These are phyloP conservation scores for Nothopassalora personata DNA, from an alignment of 2,329 filamentous ascomycete species.

Conservation along the genomic window DNA sequence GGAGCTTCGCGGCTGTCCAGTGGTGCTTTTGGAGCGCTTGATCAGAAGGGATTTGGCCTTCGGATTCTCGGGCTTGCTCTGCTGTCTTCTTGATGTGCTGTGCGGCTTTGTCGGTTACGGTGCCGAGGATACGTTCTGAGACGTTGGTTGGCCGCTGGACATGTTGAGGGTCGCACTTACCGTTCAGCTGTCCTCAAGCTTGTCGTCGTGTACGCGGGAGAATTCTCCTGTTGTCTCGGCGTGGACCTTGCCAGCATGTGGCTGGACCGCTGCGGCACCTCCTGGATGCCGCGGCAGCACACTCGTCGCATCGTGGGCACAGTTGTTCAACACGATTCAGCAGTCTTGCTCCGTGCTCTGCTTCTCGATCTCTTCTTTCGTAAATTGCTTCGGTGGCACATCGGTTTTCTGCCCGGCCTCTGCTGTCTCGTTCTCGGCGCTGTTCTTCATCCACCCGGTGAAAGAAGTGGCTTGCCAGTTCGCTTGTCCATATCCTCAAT, in stretches of 20 bases:
- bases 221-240: slow-evolving; percentile 48
- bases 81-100: slow-evolving; percentile 44
- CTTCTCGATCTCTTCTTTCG: slow-evolving; percentile 50
- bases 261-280: slow-evolving; percentile 45
- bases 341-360: slow-evolving; percentile 46
- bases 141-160: background rate
- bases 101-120: slow-evolving; percentile 46
- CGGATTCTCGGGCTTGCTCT: slow-evolving; percentile 37
- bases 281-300: slow-evolving; percentile 48
- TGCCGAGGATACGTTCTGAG: slow-evolving; percentile 48
- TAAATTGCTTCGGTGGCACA: slow-evolving; percentile 48
- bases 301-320: slow-evolving; percentile 48
- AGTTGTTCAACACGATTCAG: slow-evolving; percentile 51
- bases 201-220: slow-evolving; percentile 47
- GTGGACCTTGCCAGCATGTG: slow-evolving; percentile 48
- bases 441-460: slow-evolving; percentile 52
- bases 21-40: slow-evolving; percentile 41
- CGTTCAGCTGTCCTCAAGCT: slow-evolving; percentile 43
- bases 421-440: slow-evolving; percentile 42
- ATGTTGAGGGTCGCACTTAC: background rate
- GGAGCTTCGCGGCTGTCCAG: slow-evolving; percentile 45
- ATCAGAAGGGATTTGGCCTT: slow-evolving; percentile 27
- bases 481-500: too few species aligned
- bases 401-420: slow-evolving; percentile 41
- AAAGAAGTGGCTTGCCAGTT: too few species aligned